phyloP scores from a whole-genome alignment of 352 stramenopile species.

The Blastocystis sp. region DNA sequence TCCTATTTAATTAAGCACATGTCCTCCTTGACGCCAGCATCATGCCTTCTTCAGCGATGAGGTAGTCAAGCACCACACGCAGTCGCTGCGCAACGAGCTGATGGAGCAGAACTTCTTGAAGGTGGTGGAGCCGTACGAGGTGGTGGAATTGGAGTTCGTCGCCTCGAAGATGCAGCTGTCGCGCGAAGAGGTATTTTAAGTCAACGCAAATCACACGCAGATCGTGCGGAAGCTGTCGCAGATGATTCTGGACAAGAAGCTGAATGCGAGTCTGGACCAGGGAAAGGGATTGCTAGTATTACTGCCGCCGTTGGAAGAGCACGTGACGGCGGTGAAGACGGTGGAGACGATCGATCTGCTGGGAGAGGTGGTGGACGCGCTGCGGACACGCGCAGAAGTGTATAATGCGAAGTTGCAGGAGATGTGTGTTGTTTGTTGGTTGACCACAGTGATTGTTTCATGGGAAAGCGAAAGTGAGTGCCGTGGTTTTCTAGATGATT shows the following conservation, averaged over 20 bases:
- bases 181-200: slow-evolving; percentile 59
- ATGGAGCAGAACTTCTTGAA: slow-evolving; percentile 96
- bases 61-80: slow-evolving; percentile 82
- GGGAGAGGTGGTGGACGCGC: slow-evolving; percentile 29
- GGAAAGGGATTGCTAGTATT: slow-evolving; percentile 95
- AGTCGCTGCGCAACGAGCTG: slow-evolving; percentile 89
- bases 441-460: background rate
- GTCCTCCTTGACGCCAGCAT: slow-evolving; percentile 70
- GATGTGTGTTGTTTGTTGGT: background rate
- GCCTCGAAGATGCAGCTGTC: slow-evolving; percentile 90
- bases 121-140: slow-evolving; percentile 84
- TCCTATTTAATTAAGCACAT: slow-evolving; percentile 60
- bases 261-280: slow-evolving; percentile 94
- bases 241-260: slow-evolving; percentile 98
- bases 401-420: slow-evolving; percentile 28
- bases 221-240: slow-evolving; percentile 86
- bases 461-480: background rate
- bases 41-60: slow-evolving; percentile 69
- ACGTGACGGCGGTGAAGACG: slow-evolving; percentile 61
- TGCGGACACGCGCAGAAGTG: background rate
- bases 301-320: slow-evolving; percentile 81
- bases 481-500: background rate
- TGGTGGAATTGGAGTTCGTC: slow-evolving; percentile 87
- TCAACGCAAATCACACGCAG: background rate
- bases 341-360: background rate